A percentile compares a stretch with the other conserved stretches of the same genome.
These are phyloP conservation scores for Glarea lozoyensis DNA, from an alignment of 495 filamentous ascomycete species.

Conservation along the genomic window DNA sequence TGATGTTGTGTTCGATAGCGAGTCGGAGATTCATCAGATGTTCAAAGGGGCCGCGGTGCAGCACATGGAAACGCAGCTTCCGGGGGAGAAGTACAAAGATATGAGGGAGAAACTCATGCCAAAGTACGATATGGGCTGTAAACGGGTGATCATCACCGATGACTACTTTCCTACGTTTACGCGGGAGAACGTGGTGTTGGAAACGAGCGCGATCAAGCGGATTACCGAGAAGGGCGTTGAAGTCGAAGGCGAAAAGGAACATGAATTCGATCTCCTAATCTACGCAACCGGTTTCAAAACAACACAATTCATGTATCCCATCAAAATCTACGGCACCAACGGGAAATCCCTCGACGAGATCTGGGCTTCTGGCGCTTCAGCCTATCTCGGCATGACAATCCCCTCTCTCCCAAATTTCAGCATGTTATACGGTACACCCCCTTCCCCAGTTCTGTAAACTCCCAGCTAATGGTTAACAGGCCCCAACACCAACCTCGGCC, in stretches of 20 bases:
- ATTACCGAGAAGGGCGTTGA: constrained; percentile 36
- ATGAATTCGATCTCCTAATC: constrained; percentile 44
- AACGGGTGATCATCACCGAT: constrained; percentile 45
- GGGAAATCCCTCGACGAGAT: constrained; percentile 35
- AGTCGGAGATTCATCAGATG: constrained; percentile 3
- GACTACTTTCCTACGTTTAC: constrained; percentile 43
- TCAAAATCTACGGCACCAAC: constrained; percentile 36
- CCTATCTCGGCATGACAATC: constrained; percentile 39
- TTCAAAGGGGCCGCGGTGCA: neutral
- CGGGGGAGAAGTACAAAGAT: constrained; percentile 20
- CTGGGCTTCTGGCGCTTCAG: constrained; percentile 37
- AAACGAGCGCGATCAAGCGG: constrained; percentile 34
- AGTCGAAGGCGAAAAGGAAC: constrained; percentile 27
- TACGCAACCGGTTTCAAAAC: constrained; percentile 48
- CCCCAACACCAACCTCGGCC: constrained; percentile 46
- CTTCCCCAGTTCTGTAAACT: neutral
- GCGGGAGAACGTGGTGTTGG: constrained; percentile 35
- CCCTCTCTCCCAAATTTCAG: constrained; percentile 46
- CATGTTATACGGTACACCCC: constrained; percentile 41
- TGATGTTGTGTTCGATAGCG: constrained; percentile 3
- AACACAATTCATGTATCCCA: constrained; percentile 45
- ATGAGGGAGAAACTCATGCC: constrained; percentile 41
- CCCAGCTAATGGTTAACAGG: constrained; percentile 1
- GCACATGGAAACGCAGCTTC: constrained; percentile 7
- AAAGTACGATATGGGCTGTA: constrained; percentile 31